phyloP scores from a whole-genome alignment of 306 rosid genomes.

The Trichosanthes cucumerina region DNA sequence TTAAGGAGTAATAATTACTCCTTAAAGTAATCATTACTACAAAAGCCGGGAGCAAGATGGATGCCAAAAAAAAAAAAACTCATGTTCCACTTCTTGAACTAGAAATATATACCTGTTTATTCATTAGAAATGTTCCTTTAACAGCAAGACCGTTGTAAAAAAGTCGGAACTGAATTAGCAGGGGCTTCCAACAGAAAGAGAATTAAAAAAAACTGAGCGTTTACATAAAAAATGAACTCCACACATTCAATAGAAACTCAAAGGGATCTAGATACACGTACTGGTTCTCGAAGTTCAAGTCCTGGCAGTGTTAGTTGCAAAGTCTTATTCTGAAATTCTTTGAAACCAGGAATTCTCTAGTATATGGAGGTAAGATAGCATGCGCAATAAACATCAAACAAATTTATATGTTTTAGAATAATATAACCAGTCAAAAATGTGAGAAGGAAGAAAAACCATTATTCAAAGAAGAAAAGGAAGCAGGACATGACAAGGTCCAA shows the following conservation, averaged over 20 bases:
- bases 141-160: slow-evolving; percentile 54
- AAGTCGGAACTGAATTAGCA: slow-evolving; percentile 72
- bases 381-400: background rate
- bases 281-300: slow-evolving; percentile 28
- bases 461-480: background rate
- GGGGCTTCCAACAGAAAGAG: slow-evolving; percentile 35
- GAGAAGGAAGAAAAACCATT: background rate
- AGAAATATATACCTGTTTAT: slow-evolving; percentile 39
- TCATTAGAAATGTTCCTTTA: slow-evolving; percentile 69
- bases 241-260: background rate
- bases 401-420: background rate
- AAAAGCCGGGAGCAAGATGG: background rate
- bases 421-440: background rate
- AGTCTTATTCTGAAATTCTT: slow-evolving; percentile 19
- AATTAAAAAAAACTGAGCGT: slow-evolving; percentile 16
- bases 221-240: background rate
- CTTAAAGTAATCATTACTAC: background rate
- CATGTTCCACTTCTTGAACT: background rate
- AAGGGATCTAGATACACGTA: slow-evolving; percentile 12
- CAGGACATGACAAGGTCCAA: background rate
- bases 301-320: slow-evolving; percentile 15
- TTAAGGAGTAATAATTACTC: background rate
- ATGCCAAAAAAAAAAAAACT: background rate
- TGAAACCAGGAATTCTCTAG: slow-evolving; percentile 20
- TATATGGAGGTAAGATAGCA: background rate